These are phyloP conservation scores for Tulasnella sp. DNA, from an alignment of 768 basidiomycete species.

Conservation along the genomic window DNA sequence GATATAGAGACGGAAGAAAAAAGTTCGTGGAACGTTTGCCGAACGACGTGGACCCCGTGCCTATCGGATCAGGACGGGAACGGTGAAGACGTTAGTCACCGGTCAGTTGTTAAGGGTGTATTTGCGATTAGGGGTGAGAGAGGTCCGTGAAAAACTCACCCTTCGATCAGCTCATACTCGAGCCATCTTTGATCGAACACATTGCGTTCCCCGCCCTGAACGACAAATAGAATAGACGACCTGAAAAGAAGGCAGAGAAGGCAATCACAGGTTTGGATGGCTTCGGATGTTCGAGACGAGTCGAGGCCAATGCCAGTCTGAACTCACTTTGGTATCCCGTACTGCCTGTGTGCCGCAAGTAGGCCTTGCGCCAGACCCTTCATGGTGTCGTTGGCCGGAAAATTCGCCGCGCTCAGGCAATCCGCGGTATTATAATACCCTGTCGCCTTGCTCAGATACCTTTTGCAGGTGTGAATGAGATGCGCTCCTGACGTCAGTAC, in stretches of 20 bases:
- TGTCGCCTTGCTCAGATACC: conserved; percentile 57
- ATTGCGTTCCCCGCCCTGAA: conserved; percentile 81
- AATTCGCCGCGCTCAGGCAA: conserved; percentile 39
- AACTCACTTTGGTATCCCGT: conserved; percentile 43
- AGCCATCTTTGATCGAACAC: conserved; percentile 87
- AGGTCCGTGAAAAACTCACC: conserved; percentile 34
- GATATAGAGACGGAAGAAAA: conserved; percentile 42
- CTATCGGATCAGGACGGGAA: conserved; percentile 31
- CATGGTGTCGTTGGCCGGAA: conserved; percentile 65
- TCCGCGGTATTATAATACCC: conserved; percentile 54
- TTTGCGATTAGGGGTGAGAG: not conserved
- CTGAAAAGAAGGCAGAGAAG: too few species aligned
- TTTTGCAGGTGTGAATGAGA: conserved; percentile 23
- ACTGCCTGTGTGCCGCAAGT: conserved; percentile 67
- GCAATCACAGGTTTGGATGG: not conserved
- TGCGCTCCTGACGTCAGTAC: not conserved
- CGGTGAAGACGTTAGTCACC: not conserved
- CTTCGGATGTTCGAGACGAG: too few species aligned
- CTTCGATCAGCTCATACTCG: conserved; percentile 76
- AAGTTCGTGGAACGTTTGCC: conserved; percentile 67
- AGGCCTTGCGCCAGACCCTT: conserved; percentile 63
- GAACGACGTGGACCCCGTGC: conserved; percentile 59
- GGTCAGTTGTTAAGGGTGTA: not conserved
- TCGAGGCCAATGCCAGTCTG: not conserved
- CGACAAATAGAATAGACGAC: conserved; percentile 70